These are phyloP conservation scores for Myxozyma neotropica DNA, from an alignment of 805 yeast genomes.

Conservation along the genomic window DNA sequence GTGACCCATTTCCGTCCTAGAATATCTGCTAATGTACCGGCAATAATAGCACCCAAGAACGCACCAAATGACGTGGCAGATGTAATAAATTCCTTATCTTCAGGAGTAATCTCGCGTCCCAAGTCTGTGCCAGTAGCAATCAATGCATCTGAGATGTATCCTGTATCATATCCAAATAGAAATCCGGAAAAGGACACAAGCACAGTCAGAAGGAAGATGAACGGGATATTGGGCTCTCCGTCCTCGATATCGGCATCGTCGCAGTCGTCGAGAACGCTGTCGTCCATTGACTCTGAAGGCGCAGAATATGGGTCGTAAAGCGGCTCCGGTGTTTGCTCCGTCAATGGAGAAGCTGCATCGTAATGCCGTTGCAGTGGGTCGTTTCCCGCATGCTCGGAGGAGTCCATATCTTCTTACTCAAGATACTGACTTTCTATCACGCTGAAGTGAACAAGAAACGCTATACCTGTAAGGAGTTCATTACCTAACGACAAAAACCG, in stretches of 20 bases:
- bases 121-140: slow-evolving; percentile 82
- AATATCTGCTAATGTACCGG: slow-evolving; percentile 80
- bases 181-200: slow-evolving; percentile 87
- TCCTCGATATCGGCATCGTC: slow-evolving; percentile 20
- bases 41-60: slow-evolving; percentile 70
- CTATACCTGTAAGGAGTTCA: too few species aligned
- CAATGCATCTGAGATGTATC: slow-evolving; percentile 91
- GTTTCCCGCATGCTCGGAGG: background rate
- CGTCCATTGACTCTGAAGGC: background rate
- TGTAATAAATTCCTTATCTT: slow-evolving; percentile 87
- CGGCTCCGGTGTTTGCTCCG: background rate
- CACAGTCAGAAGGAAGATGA: slow-evolving; percentile 35
- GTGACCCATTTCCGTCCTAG: slow-evolving; percentile 84
- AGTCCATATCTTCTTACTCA: too few species aligned
- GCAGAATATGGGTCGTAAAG: slow-evolving; percentile 3
- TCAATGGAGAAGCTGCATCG: background rate
- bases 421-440: too few species aligned
- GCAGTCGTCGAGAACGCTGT: background rate
- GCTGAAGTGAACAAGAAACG: too few species aligned
- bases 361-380: background rate
- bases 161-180: slow-evolving; percentile 97
- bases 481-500: too few species aligned
- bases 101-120: slow-evolving; percentile 59
- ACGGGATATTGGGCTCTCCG: slow-evolving; percentile 31
- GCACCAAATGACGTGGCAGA: slow-evolving; percentile 96